phyloP scores from a whole-genome alignment of 1,284 basidiomycete genomes.

The Uromyces viciae-fabae region DNA sequence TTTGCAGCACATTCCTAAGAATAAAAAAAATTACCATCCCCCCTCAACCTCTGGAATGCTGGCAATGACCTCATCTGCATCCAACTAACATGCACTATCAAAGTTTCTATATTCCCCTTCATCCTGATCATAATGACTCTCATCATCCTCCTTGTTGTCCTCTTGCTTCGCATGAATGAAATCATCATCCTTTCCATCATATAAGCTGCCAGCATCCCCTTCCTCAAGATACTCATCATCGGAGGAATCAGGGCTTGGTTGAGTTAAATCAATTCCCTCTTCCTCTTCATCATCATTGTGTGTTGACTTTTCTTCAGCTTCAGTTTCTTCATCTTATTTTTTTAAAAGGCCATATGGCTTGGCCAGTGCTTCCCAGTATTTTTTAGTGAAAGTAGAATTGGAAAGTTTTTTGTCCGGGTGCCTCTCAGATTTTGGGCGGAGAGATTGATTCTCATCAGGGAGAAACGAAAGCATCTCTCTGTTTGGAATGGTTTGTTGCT shows the following conservation, averaged over 20 bases:
- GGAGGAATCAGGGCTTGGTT: neutral
- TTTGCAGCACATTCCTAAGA: too few relatives aligned
- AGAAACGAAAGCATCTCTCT: neutral
- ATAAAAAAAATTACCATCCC: too few relatives aligned
- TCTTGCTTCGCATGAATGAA: too few relatives aligned
- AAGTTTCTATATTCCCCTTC: neutral
- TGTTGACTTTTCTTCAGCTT: neutral
- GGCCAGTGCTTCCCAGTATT: slow-evolving; percentile 9
- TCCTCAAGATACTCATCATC: slow-evolving; percentile 8
- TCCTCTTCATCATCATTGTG: neutral
- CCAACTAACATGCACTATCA: neutral
- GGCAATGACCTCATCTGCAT: neutral
- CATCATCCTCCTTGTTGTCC: neutral
- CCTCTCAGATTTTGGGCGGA: neutral
- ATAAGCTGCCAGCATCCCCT: neutral
- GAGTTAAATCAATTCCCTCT: neutral
- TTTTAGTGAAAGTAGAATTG: neutral
- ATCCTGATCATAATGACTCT: neutral
- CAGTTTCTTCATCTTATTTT: neutral
- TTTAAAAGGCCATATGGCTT: slow-evolving; percentile 24
- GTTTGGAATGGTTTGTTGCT: slow-evolving; percentile 8
- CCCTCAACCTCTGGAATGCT: neutral
- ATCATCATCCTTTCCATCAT: neutral
- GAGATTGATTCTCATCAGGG: slow-evolving; percentile 6
- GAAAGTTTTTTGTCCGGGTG: slow-evolving; percentile 31